Base-by-base conservation (phyloP, 148 eudicot genomes). In the Fagopyrum homotropicum region DNA sequence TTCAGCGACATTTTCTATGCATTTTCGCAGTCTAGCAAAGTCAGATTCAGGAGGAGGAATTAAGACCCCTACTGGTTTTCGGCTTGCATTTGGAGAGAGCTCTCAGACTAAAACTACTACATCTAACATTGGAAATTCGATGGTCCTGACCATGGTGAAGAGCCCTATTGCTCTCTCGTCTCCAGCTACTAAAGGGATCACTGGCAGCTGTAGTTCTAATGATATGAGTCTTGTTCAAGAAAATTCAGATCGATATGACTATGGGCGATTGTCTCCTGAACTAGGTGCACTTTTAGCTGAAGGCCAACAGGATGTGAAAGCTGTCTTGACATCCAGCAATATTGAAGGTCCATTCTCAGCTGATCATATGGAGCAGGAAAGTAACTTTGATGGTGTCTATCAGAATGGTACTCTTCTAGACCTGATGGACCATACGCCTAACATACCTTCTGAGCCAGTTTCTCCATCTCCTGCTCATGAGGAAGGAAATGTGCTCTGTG, bases 1-100 rank as follows among this genome's bases (percentile, higher is more conserved):
- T 87, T 95, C 99, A 77, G 86, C 98, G 8, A 89, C 98, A 61
- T 95, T 95, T 72, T 92, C 99, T 72, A 89, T 90, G 93, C 96
- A 95, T 80, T 95, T 81, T 74, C 97, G 86, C 72, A 92, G 99
- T 80, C 84, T 95, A 29, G 98, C 91, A 57, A 84, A 80, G 77
- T 90, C 94, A 75, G 97, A 89, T 46, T 88, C 92, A 19, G 97
- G 93, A 55, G 87, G 83, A 66, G 94, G 89, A 61, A 77, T 88
- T 75, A 86, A 85, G 79, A 90, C 99, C 17, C 93, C 92, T 69
- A 86, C 90, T 73, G 86, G 79, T 35, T 77, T 77, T 73, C 83
- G 78, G 52, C 86, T 86, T 76, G 78, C 87, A 61, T 89, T 88
- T 77, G 98, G 83, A 66, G 96, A 89, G 86, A 87, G 84, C 80